Base-by-base conservation (phyloP, 2,329 filamentous ascomycete species). In the Kalaharituber pfeilii region DNA sequence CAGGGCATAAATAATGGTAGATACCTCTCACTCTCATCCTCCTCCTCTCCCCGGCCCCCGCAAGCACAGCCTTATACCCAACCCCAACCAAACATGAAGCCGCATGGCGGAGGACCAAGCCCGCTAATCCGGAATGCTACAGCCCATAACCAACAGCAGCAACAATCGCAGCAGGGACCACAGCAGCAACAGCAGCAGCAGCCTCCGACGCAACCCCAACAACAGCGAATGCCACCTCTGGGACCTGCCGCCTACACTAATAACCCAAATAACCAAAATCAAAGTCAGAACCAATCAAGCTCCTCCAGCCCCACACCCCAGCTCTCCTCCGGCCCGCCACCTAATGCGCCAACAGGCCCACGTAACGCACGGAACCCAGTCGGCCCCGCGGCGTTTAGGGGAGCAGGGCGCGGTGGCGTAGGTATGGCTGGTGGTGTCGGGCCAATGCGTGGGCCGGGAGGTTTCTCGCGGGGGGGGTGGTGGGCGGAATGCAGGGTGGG, bases 311-410 rank as follows among this genome's bases (percentile, higher is more conserved):
- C 42, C 33, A 42, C 25, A n/a, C 27, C 20, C 57, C 61, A 25
- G 45, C 52, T 27, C 52, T 56, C 70, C 52, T 69, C 70, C 54
- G 69, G 72, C 6, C 78, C 81, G 13, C 86, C 86, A 20, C 81
- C 84, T 4, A 86, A 86, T 65, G 86, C 91, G 5, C 91, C 91
- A 0, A 98, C 91, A 0, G 91, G 91, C 0, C 91, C 91, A 3
- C 94, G 94, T 75, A 98, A 96, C 65, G 56, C 60, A 25, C 57
- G 61, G 22, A 58, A 58, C 50, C 86, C 88, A 1, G 88, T 88
- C 25, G 84, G 82, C 66, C 86, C 88, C 1, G 87, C 88, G 15
- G 86, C 86, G 1, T 96, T 95, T 68, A 82, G 89, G 39, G 89
- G 91, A 52, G 89, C 89, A 51, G 86, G 89, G 18, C 74, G 86